Conservation (phyloP, 768 basidiomycete species). For the Rhodosporidiobolus sp. region DNA sequence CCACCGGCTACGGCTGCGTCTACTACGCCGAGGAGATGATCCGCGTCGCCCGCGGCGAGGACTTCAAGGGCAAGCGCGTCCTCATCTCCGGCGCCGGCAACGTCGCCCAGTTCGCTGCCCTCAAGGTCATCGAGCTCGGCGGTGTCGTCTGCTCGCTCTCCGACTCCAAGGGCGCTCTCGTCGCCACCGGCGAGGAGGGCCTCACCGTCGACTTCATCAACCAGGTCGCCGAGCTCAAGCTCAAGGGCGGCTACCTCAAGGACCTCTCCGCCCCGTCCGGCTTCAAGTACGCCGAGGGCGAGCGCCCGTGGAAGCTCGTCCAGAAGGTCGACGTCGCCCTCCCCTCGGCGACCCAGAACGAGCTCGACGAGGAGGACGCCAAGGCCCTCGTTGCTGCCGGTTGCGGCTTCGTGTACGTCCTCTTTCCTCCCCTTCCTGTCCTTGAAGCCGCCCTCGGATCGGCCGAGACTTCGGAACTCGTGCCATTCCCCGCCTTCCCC, state of each 20-base stretch:
- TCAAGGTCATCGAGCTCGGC: conserved; percentile 73
- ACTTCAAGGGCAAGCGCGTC: conserved; percentile 54
- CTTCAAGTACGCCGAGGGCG: conserved; percentile 50
- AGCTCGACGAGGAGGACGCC: conserved; percentile 67
- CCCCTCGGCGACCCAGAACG: conserved; percentile 60
- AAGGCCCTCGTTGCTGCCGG: conserved; percentile 67
- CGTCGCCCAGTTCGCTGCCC: conserved; percentile 68
- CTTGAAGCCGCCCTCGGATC: too few species aligned
- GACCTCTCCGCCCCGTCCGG: conserved; percentile 32
- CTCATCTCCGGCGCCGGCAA: conserved; percentile 63
- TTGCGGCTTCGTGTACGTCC: conserved; percentile 61
- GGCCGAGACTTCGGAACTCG: too few species aligned
- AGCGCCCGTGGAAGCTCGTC: conserved; percentile 62
- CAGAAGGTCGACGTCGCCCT: conserved; percentile 55
- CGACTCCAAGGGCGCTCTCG: conserved; percentile 69
- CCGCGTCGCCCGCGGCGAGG: conserved; percentile 58
- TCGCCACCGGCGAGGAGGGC: conserved; percentile 53
- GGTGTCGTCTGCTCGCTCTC: conserved; percentile 68
- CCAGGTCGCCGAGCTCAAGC: conserved; percentile 58
- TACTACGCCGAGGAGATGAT: conserved; percentile 71
- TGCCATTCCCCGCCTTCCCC: background rate
- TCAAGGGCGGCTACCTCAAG: conserved; percentile 49
- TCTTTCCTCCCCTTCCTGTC: background rate
- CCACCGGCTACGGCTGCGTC: conserved; percentile 55
- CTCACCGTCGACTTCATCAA: conserved; percentile 61